phyloP scores from a whole-genome alignment of 192 early-diverging fungal species.

The Coemansia sp. region DNA sequence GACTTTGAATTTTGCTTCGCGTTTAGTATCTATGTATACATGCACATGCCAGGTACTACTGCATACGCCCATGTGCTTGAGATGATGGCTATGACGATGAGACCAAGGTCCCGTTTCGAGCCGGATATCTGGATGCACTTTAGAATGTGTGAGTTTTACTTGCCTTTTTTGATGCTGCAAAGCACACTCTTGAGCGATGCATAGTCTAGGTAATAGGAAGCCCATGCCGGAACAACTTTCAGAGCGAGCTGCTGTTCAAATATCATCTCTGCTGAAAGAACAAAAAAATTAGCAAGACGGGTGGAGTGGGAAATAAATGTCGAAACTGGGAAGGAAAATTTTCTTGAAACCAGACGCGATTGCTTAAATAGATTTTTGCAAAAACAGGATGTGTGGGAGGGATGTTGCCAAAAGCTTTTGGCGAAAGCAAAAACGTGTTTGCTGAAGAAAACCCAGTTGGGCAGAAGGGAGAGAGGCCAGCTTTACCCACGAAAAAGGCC shows the following conservation, averaged over 20 bases:
- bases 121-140: neutral
- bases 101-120: neutral
- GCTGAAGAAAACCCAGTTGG: neutral
- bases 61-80: neutral
- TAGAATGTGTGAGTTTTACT: neutral
- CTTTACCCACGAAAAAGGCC: neutral
- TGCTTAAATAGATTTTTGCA: neutral
- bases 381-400: neutral
- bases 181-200: constrained; percentile 54
- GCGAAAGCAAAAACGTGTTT: neutral
- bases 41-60: neutral
- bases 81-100: neutral
- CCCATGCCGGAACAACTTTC: constrained; percentile 56
- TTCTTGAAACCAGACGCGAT: neutral
- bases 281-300: neutral
- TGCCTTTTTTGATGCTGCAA: constrained; percentile 19
- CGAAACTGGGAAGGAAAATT: neutral
- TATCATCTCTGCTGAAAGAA: neutral
- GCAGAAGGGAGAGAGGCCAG: neutral
- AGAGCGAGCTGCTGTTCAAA: constrained; percentile 62
- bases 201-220: constrained; percentile 58
- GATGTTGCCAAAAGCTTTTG: neutral
- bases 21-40: neutral
- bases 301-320: neutral
- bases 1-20: neutral